Percentiles rank a stretch among this genome's conserved stretches.
These are phyloP conservation scores for Oryza meyeriana DNA, from an alignment of 176 grass and related monocot genomes.

Conservation along the genomic window DNA sequence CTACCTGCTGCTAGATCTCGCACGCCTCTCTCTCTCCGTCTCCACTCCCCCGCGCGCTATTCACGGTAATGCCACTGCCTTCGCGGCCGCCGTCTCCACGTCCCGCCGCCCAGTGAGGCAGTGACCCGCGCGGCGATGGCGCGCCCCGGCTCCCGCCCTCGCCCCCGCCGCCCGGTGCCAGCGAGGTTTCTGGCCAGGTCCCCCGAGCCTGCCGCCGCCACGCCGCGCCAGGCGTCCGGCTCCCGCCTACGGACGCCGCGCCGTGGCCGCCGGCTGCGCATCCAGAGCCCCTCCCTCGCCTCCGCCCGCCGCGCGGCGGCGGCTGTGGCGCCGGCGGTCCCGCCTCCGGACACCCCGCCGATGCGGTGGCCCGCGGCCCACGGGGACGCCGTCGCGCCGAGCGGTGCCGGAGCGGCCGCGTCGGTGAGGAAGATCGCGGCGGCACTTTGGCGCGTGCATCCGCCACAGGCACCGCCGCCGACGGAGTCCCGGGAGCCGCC, in stretches of 20 bases:
- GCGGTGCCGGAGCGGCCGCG: background rate
- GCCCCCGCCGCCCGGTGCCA: slow-evolving; percentile 7
- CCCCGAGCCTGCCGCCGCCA: background rate
- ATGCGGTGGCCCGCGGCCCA: slow-evolving; percentile 13
- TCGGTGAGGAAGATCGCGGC: slow-evolving; percentile 73
- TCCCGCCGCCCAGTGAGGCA: background rate
- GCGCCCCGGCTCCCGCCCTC: background rate
- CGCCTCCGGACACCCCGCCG: slow-evolving; percentile 22
- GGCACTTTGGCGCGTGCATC: slow-evolving; percentile 51
- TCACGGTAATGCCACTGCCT: slow-evolving; percentile 42
- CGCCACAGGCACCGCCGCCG: slow-evolving; percentile 27
- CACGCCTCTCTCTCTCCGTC: slow-evolving; percentile 16
- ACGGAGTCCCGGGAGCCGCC: slow-evolving; percentile 18
- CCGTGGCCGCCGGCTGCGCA: slow-evolving; percentile 30
- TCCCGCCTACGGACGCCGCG: background rate
- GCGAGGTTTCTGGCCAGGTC: slow-evolving; percentile 23
- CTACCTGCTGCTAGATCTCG: slow-evolving; percentile 28
- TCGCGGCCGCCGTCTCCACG: background rate
- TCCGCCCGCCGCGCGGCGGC: slow-evolving; percentile 7
- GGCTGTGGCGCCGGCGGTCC: background rate
- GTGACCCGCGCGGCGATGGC: slow-evolving; percentile 29
- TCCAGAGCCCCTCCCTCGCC: slow-evolving; percentile 45
- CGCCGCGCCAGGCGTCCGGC: background rate
- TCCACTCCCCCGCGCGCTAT: background rate
- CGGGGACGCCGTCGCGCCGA: slow-evolving; percentile 8